Base-by-base conservation (phyloP, 371 early-diverging fungal species). In the Mortierella sp. region DNA sequence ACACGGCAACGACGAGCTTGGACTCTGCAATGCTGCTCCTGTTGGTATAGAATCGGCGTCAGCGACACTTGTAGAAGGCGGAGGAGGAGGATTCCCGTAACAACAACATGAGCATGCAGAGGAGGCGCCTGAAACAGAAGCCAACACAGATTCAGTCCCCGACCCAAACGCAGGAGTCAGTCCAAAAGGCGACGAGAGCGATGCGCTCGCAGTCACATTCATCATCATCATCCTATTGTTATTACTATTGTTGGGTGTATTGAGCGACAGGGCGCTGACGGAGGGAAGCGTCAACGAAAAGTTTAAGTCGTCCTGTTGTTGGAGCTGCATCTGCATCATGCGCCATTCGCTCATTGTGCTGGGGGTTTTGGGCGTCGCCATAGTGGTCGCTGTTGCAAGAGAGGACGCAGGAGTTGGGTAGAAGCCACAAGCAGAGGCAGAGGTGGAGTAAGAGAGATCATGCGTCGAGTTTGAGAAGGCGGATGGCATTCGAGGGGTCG, bases 271-370 rank as follows among this genome's bases (percentile, higher is more conserved):
- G 0, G 78, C 71, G 28, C 64, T 75, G 13, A 72, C 69, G 2
- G 76, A 71, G 24, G 80, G 83, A 19, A 72, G 46, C 0, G 71
- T 53, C 2, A 76, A 67, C 10, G 84, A 73, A 40, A 77, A 77
- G 53, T 71, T 71, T 11, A 80, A 54, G 48, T 83, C 80, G 26
- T 80, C 85, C 71, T 80, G 81, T 54, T 80, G 80, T 51, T 79
- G 83, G 11, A 77, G 69, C 54, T 80, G 77, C 75, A 80, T 74
- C 69, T 84, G 84, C 78, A 84, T 84, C 80, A 80, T 80, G 0
- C 84, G 77, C 84, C 84, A 84, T 74, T 84, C 84, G 21, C 69
- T 77, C 80, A 80, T 80, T 8, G 84, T 78, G 1, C 73, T 31
- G 43, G 78, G 78, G 11, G 84, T 78, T 34, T 76, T 76, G 14